phyloP scores from a whole-genome alignment of 2,329 filamentous ascomycete genomes.

The Exophiala sp. region DNA sequence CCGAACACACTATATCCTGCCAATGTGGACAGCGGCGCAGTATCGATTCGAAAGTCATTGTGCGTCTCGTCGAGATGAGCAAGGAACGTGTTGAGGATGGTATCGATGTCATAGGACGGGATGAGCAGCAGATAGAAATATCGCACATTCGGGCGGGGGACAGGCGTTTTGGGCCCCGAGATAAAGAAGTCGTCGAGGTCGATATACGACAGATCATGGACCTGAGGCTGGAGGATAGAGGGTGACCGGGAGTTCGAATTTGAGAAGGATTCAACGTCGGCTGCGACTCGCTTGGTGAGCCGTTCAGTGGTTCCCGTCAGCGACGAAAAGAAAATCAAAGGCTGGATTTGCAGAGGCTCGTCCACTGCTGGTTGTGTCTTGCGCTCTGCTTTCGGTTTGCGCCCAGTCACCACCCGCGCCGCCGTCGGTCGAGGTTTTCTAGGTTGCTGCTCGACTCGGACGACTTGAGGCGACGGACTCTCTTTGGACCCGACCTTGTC shows the following conservation, averaged over 20 bases:
- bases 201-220: conserved; percentile 74
- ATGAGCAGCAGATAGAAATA: conserved; percentile 75
- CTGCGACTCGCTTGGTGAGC: conserved; percentile 59
- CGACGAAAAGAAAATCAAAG: conserved; percentile 82
- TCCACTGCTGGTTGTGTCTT: background rate
- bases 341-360: conserved; percentile 44
- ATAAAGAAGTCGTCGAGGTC: conserved; percentile 94
- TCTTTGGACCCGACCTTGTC: background rate
- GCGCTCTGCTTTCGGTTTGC: conserved; percentile 18
- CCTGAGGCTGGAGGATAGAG: conserved; percentile 51
- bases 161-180: conserved; percentile 49
- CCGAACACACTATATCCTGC: conserved; percentile 91
- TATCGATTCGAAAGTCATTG: conserved; percentile 94
- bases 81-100: conserved; percentile 79
- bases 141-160: conserved; percentile 30
- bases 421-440: conserved; percentile 19
- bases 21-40: conserved; percentile 67
- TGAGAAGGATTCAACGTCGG: conserved; percentile 45
- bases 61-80: conserved; percentile 87
- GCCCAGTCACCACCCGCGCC: conserved; percentile 24
- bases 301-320: conserved; percentile 77
- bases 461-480: background rate
- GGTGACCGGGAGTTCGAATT: background rate
- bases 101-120: conserved; percentile 93
- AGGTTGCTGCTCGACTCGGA: conserved; percentile 4